phyloP scores from a whole-genome alignment of 306 rosid genomes.

The Rosa multiflora region DNA sequence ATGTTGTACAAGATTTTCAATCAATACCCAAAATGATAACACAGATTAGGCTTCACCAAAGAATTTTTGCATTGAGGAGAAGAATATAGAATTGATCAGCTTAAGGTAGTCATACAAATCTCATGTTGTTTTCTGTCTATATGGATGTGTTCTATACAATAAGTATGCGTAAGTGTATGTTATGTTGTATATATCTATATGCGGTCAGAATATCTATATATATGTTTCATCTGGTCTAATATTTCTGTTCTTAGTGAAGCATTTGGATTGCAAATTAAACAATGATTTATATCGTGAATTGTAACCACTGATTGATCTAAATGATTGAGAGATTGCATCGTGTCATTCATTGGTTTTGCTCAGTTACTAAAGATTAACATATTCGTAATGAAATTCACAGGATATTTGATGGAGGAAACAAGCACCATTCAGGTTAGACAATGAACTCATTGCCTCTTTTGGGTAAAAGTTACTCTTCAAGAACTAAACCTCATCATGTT shows the following conservation, averaged over 20 bases:
- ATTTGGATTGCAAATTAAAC: neutral
- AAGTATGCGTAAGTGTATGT: too few relatives aligned
- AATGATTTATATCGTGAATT: neutral
- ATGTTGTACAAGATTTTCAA: neutral
- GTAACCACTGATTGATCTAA: neutral
- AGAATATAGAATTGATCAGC: neutral
- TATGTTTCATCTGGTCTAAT: too few relatives aligned
- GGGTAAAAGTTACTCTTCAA: too few relatives aligned
- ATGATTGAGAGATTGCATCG: neutral
- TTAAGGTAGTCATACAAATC: too few relatives aligned
- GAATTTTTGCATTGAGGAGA: neutral
- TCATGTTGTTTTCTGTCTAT: too few relatives aligned
- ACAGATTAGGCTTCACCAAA: neutral
- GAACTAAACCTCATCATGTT: too few relatives aligned
- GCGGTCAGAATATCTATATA: too few relatives aligned
- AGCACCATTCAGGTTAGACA: neutral
- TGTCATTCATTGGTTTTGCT: slow-evolving; percentile 11
- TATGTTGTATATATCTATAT: too few relatives aligned
- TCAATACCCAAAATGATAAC: neutral
- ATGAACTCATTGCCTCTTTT: too few relatives aligned
- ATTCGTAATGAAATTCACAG: neutral
- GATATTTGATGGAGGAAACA: neutral
- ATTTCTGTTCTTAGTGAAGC: neutral
- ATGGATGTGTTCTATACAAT: too few relatives aligned
- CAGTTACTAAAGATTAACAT: neutral